Evolutionary conservation across 345 rosid species (phyloP).

Genomic region (Alliaria petiolata): DNA sequence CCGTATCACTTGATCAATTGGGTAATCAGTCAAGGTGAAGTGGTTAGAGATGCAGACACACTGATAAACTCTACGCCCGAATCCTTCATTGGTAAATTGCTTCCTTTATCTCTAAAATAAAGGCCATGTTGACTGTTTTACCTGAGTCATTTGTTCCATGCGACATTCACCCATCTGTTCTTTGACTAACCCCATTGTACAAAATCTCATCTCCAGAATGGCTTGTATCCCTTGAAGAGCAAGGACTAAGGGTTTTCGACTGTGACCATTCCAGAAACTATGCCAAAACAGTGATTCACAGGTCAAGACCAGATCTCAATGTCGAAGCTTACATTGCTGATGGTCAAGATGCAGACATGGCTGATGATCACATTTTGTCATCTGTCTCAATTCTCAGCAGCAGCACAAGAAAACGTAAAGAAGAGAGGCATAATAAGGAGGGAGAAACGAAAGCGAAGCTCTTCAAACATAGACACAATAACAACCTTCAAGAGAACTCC

Average conservation of each 20-base stretch:
- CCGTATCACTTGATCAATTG: slow-evolving; percentile 50
- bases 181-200: slow-evolving; percentile 12
- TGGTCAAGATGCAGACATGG: slow-evolving; percentile 32
- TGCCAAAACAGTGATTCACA: slow-evolving; percentile 44
- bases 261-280: slow-evolving; percentile 41
- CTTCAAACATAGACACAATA: slow-evolving; percentile 39
- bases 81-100: slow-evolving; percentile 60
- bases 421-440: slow-evolving; percentile 37
- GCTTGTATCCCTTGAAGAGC: slow-evolving; percentile 54
- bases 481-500: slow-evolving; percentile 22
- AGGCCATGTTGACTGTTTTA: neutral
- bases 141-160: neutral
- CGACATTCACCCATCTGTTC: neutral
- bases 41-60: slow-evolving; percentile 32
- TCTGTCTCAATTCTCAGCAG: slow-evolving; percentile 12
- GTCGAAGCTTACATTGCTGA: slow-evolving; percentile 13
- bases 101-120: neutral
- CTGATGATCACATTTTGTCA: slow-evolving; percentile 24
- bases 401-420: slow-evolving; percentile 67
- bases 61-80: slow-evolving; percentile 41
- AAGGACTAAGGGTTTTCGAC: slow-evolving; percentile 56
- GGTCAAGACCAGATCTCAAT: slow-evolving; percentile 37
- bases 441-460: slow-evolving; percentile 42
- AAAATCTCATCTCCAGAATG: slow-evolving; percentile 48
- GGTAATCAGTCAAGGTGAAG: slow-evolving; percentile 45